Evolutionary conservation across 805 yeast genomes (phyloP).

Genomic region (Schizosaccharomyces lindneri): DNA sequence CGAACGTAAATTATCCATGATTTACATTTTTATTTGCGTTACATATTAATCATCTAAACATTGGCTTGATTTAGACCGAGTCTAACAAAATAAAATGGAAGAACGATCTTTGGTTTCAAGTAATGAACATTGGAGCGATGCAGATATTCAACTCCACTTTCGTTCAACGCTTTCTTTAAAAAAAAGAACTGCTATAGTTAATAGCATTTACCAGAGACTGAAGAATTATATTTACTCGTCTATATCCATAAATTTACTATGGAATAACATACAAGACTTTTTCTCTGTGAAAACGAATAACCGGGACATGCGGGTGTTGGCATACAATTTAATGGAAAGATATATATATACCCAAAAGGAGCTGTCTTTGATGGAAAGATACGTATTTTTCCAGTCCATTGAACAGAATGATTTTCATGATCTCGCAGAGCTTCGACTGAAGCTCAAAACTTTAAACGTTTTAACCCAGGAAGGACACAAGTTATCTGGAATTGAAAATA

Average conservation of each 20-base stretch:
- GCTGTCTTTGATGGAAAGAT: constrained; percentile 21
- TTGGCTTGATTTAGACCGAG: neutral
- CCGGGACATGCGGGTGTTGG: constrained; percentile 19
- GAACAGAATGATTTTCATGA: constrained; percentile 24
- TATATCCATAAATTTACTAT: neutral
- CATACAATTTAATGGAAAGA: constrained; percentile 26
- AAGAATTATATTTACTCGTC: neutral
- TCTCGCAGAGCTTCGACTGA: constrained; percentile 21
- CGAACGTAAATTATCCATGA: too few relatives aligned
- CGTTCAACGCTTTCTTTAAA: neutral
- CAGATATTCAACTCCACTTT: neutral
- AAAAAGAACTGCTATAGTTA: neutral
- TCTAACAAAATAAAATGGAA: neutral
- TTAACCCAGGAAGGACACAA: constrained; percentile 31
- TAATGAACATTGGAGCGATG: neutral
- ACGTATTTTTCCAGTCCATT: constrained; percentile 38
- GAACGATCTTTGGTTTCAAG: neutral
- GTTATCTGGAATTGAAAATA: constrained; percentile 13
- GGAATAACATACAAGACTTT: neutral
- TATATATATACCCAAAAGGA: constrained; percentile 29
- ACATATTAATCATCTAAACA: too few relatives aligned
- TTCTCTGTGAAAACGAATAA: constrained; percentile 6
- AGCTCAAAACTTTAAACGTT: constrained; percentile 22
- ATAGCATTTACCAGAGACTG: neutral
- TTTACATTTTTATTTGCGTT: too few relatives aligned